Conservation (phyloP, 2,329 filamentous ascomycete species). For the Fusarium setosum region DNA sequence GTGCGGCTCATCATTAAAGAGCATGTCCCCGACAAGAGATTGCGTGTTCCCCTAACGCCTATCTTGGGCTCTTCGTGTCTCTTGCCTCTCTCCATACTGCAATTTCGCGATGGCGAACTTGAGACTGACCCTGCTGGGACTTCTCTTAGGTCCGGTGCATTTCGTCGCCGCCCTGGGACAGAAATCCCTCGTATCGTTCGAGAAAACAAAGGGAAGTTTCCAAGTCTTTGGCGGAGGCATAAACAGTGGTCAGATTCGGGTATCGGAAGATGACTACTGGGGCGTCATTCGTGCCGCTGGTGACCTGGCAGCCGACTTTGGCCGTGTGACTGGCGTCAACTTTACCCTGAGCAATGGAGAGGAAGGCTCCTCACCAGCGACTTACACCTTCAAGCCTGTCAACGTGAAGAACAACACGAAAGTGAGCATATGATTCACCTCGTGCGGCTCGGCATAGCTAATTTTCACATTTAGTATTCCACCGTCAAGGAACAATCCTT, state of each 20-base stretch:
- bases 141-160: too few species aligned
- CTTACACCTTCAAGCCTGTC: conserved; percentile 57
- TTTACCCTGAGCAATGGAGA: conserved; percentile 67
- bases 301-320: conserved; percentile 76
- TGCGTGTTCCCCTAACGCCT: too few species aligned
- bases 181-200: conserved; percentile 24
- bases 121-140: too few species aligned
- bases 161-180: conserved; percentile 17
- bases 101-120: too few species aligned
- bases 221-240: conserved; percentile 9
- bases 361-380: conserved; percentile 48
- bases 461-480: conserved; percentile 16
- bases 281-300: conserved; percentile 75
- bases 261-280: conserved; percentile 72
- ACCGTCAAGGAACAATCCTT: conserved; percentile 35
- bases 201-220: conserved; percentile 17
- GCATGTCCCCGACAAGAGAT: too few species aligned
- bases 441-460: not conserved
- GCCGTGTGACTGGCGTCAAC: conserved; percentile 75
- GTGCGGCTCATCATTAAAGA: too few species aligned
- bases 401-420: conserved; percentile 60
- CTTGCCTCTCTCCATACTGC: too few species aligned
- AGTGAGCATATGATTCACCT: conserved; percentile 45
- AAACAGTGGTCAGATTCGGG: conserved; percentile 59
- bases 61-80: too few species aligned